phyloP scores from a whole-genome alignment of 345 rosid genomes.

The Syzygium aromaticum region DNA sequence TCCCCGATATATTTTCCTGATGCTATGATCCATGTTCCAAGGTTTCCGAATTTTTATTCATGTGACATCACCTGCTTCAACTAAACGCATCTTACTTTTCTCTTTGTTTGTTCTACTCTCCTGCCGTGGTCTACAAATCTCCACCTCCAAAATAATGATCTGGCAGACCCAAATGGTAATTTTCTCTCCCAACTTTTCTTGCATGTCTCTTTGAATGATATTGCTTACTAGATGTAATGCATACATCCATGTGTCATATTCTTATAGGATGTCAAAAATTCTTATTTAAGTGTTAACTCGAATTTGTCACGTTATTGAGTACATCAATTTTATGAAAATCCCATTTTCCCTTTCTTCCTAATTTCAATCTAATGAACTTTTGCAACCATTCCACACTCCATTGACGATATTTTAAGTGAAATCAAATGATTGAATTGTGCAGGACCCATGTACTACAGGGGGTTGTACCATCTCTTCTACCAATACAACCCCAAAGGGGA shows the following conservation, averaged over 20 bases:
- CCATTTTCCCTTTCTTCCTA: neutral
- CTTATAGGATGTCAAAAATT: neutral
- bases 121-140: neutral
- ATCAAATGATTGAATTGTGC: neutral
- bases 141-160: neutral
- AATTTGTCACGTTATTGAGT: too few species aligned
- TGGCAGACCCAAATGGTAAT: neutral
- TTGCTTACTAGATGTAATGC: neutral
- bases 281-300: neutral
- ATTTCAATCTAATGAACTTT: neutral
- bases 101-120: neutral
- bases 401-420: neutral
- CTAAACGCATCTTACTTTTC: neutral
- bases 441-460: constrained; percentile 77
- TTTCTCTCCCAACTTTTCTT: neutral
- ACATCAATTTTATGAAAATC: too few species aligned
- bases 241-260: too few species aligned
- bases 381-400: neutral
- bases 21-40: neutral
- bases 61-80: neutral
- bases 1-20: neutral
- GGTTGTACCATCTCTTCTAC: constrained; percentile 73
- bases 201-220: neutral
- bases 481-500: constrained; percentile 81
- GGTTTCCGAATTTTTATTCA: neutral